Evolutionary conservation across 345 rosid species (phyloP), one percentile per base, ranked within the genome.

Genomic region (Gossypium longicalyx): DNA sequence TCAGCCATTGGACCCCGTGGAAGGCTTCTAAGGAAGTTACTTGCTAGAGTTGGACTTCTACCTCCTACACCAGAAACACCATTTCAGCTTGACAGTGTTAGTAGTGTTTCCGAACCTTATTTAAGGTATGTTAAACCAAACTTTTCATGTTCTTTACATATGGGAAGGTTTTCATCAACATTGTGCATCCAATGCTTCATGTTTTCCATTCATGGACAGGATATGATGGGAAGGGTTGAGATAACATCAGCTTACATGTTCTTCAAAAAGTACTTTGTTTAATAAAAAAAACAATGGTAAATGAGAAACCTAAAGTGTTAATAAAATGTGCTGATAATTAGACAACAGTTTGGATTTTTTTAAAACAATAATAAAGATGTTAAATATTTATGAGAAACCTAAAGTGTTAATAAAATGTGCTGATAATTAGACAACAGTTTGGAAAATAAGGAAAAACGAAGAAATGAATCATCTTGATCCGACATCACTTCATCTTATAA

Each of bases 1-100:
- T 88, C 98, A 61, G 87, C 91, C 41, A 83, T 83, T 81, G 98
- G 98, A 79, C 97, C 98, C 59, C 90, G 98, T 25, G 90, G 87
- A 80, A 87, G 89, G 88, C 93, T 94, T 71, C 82, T 94, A 44
- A 82, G 86, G 79, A 90, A 82, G 84, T 83, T 94, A 82, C 88
- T 94, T 72, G 78, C 86, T 12, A 80, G 93, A 91, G 86, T 83
- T 82, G 98, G 97, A 75, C 77, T 92, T 80, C 72, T 76, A 73
- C 80, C 91, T 59, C 91, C 93, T 75, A 77, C 80, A 76, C 87
- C 83, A 72, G 92, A 89, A 81, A 82, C 81, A 63, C 83, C 91
- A 58, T 87, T 77, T 73, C 87, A 87, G 80, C 79, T 80, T 77
- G 82, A 86, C 73, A 78, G 81, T 72, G 89, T 83, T 71, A 83